These are phyloP conservation scores for Exserohilum rostratum DNA, from an alignment of 2,329 filamentous ascomycete species.

Conservation along the genomic window DNA sequence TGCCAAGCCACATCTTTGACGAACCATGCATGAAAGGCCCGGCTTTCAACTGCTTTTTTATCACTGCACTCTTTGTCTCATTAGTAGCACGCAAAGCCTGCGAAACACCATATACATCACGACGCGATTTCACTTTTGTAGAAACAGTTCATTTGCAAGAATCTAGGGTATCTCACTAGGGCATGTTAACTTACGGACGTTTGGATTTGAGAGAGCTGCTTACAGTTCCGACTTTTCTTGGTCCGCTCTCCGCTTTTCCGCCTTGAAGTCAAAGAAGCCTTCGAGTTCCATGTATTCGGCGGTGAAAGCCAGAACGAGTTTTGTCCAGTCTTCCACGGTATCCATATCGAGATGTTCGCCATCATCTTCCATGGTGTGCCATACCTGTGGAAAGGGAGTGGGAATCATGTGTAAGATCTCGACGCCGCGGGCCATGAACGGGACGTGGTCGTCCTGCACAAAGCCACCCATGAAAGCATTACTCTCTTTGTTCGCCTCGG, in stretches of 20 bases:
- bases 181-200: constrained; percentile 26
- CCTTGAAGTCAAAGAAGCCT: constrained; percentile 39
- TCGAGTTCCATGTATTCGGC: constrained; percentile 86
- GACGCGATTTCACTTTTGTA: background rate
- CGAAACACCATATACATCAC: background rate
- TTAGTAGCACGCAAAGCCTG: background rate
- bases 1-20: background rate
- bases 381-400: constrained; percentile 78
- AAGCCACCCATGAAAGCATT: constrained; percentile 59
- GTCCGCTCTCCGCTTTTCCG: constrained; percentile 20
- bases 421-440: constrained; percentile 87
- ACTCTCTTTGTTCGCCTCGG: constrained; percentile 59
- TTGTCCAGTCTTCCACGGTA: constrained; percentile 87
- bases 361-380: constrained; percentile 87
- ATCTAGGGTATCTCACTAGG: constrained; percentile 41
- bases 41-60: background rate
- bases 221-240: constrained; percentile 46
- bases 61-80: constrained; percentile 9
- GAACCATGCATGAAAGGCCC: background rate
- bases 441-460: constrained; percentile 90
- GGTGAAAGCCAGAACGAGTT: constrained; percentile 80
- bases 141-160: constrained; percentile 9
- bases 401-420: constrained; percentile 93
- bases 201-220: constrained; percentile 29
- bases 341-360: constrained; percentile 82